Conservation (phyloP, 169 alveolate species). For the Babesia ovata region DNA sequence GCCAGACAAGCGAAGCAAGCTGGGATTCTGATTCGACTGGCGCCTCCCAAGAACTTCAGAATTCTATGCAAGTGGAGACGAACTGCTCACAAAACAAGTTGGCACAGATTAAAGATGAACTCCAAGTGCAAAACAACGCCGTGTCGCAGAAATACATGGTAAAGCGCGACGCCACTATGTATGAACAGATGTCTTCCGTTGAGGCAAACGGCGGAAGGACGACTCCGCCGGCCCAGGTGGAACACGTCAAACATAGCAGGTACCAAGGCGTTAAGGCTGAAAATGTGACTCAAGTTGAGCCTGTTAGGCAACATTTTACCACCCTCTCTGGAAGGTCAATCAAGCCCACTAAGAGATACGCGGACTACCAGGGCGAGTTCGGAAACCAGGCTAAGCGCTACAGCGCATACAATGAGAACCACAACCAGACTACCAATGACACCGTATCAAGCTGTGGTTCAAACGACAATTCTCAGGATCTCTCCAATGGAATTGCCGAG, state of each 20-base stretch:
- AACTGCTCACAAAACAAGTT: no score
- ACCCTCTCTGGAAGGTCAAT: conserved; percentile 28
- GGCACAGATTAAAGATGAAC: no score
- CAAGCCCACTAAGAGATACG: conserved; percentile 25
- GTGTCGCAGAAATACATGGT: no score
- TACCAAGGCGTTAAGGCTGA: background rate
- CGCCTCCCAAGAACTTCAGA: no score
- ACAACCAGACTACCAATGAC: conserved; percentile 1
- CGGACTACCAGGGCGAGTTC: conserved; percentile 17
- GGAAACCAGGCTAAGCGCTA: conserved; percentile 12
- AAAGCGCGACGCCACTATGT: background rate
- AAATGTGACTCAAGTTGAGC: background rate
- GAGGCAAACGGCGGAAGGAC: background rate
- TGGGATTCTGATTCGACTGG: no score
- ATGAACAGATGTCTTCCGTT: background rate
- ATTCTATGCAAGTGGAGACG: no score
- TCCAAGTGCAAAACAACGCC: no score
- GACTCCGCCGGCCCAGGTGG: background rate
- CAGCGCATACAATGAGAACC: background rate
- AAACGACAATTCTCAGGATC: background rate
- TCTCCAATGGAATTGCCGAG: background rate
- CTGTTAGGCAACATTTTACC: background rate
- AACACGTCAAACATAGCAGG: conserved; percentile 4
- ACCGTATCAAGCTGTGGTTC: background rate
- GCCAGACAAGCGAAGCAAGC: no score